phyloP scores from a whole-genome alignment of 1,284 basidiomycete genomes.

The Ganoderma leucocontextum region DNA sequence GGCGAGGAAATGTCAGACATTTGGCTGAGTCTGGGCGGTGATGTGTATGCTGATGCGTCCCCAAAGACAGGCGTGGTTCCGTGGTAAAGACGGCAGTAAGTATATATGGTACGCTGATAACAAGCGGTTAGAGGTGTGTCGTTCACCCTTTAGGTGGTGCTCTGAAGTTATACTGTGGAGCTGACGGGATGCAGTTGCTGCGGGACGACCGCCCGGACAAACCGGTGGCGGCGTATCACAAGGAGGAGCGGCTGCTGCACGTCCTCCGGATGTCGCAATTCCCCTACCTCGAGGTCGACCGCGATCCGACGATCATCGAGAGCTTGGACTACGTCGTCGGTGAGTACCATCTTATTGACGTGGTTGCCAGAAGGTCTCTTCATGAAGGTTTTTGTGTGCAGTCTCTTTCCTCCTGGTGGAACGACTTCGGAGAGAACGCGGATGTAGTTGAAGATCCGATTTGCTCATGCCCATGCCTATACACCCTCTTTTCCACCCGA shows the following conservation, averaged over 20 bases:
- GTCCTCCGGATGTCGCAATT: conserved; percentile 48
- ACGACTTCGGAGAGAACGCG: conserved; percentile 36
- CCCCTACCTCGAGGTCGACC: conserved; percentile 49
- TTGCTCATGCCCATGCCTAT: neutral
- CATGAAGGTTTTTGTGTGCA: conserved; percentile 15
- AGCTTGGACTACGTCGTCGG: conserved; percentile 50
- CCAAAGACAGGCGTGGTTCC: conserved; percentile 41
- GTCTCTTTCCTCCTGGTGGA: conserved; percentile 45
- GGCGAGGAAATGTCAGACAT: conserved; percentile 15
- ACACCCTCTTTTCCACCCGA: neutral
- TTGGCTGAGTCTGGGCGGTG: too few species aligned
- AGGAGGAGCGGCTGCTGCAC: conserved; percentile 46
- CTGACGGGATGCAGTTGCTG: conserved; percentile 37
- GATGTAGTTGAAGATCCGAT: conserved; percentile 10
- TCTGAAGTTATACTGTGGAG: neutral
- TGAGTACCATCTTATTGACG: conserved; percentile 24
- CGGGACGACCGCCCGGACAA: conserved; percentile 40
- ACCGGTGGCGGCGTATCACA: conserved; percentile 48
- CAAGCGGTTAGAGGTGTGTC: conserved; percentile 41
- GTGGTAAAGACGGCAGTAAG: conserved; percentile 43
- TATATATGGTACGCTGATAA: conserved; percentile 44
- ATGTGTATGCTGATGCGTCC: neutral
- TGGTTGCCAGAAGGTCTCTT: neutral
- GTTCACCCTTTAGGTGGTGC: neutral
- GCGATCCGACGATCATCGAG: conserved; percentile 43